These are phyloP conservation scores for Trametes punicea DNA, from an alignment of 768 basidiomycete genomes.

Conservation along the genomic window DNA sequence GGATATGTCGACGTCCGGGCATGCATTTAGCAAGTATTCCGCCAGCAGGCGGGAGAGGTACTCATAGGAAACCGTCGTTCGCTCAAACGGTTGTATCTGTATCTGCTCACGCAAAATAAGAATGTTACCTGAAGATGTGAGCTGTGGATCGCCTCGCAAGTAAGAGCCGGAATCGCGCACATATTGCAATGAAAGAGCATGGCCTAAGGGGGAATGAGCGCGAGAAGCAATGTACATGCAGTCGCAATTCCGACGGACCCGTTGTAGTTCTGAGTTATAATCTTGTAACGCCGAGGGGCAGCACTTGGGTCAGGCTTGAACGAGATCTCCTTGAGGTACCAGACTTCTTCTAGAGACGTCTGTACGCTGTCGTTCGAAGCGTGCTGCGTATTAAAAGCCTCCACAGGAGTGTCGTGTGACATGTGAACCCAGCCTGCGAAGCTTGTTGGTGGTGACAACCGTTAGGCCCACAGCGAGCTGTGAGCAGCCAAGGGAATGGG, in stretches of 20 bases:
- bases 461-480: no score
- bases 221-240: background rate
- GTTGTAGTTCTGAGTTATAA: conserved; percentile 82
- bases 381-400: background rate
- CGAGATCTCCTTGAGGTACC: conserved; percentile 69
- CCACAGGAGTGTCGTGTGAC: no score
- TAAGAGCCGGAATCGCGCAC: conserved; percentile 38
- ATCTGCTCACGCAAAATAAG: conserved; percentile 84
- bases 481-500: no score
- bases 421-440: no score
- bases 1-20: conserved; percentile 60
- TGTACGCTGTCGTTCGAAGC: background rate
- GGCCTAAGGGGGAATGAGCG: conserved; percentile 47
- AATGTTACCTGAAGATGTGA: conserved; percentile 65
- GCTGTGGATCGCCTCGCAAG: background rate
- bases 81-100: conserved; percentile 60
- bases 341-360: conserved; percentile 47
- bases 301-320: conserved; percentile 40
- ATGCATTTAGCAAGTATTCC: conserved; percentile 67
- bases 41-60: conserved; percentile 80
- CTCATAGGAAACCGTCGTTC: conserved; percentile 76
- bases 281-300: conserved; percentile 40
- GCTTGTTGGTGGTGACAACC: no score
- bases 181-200: conserved; percentile 89
- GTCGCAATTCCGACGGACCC: conserved; percentile 47